Percentiles rank a stretch among this genome's conserved stretches.
phyloP scores from a whole-genome alignment of 2,329 filamentous ascomycete genomes.

The Alternaria triticimaculans region DNA sequence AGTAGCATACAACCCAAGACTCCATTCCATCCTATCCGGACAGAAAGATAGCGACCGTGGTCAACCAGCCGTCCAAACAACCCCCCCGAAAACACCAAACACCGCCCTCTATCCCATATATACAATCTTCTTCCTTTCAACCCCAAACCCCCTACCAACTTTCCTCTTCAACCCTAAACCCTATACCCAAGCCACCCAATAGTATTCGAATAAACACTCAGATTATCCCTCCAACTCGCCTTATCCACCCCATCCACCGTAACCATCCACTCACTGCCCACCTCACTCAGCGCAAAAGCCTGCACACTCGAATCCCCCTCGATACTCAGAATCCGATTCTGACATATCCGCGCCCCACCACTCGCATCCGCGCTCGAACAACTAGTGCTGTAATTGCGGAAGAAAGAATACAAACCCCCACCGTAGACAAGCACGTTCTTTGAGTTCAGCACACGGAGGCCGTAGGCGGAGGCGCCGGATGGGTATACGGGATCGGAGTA shows the following conservation, averaged over 20 bases:
- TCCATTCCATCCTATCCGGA: background rate
- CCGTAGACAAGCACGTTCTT: conserved; percentile 67
- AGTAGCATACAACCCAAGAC: background rate
- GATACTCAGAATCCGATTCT: conserved; percentile 59
- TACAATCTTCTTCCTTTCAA: background rate
- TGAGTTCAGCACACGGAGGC: conserved; percentile 66
- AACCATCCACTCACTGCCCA: conserved; percentile 57
- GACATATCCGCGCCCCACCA: conserved; percentile 52
- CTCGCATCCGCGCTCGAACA: conserved; percentile 35
- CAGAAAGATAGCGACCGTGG: background rate
- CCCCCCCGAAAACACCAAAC: background rate
- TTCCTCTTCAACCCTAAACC: conserved; percentile 15
- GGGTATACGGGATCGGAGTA: conserved; percentile 75
- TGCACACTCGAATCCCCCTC: conserved; percentile 51
- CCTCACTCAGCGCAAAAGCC: conserved; percentile 59
- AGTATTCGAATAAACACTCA: conserved; percentile 49
- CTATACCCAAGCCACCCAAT: conserved; percentile 46
- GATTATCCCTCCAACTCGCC: conserved; percentile 57
- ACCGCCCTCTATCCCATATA: background rate
- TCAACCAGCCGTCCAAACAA: background rate
- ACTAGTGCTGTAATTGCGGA: conserved; percentile 64
- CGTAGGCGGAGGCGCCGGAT: conserved; percentile 61
- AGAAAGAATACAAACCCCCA: conserved; percentile 73
- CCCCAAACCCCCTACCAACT: background rate
- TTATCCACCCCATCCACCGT: conserved; percentile 52